A percentile compares a stretch with the other conserved stretches of the same genome.
Conservation (phyloP, 176 grass and related monocot species). For the Avena sativa region DNA sequence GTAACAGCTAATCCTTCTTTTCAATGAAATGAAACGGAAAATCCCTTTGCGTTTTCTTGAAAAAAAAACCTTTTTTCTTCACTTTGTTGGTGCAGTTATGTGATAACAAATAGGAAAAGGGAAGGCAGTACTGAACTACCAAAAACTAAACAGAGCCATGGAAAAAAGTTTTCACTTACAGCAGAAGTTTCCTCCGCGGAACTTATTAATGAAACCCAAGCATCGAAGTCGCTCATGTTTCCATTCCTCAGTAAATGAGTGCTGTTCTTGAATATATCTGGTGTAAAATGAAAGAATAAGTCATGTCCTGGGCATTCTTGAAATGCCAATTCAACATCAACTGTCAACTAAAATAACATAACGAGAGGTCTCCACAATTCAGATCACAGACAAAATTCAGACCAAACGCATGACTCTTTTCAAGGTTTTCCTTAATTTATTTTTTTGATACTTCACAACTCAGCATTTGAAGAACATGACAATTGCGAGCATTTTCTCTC, state of each 20-base stretch:
- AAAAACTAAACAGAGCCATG: conserved; percentile 27
- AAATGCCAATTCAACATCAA: conserved; percentile 32
- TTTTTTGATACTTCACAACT: no score
- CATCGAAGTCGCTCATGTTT: conserved; percentile 50
- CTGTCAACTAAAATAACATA: neutral
- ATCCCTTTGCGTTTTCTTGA: neutral
- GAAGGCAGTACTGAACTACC: conserved; percentile 14
- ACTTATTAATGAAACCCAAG: conserved; percentile 68
- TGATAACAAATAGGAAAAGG: conserved; percentile 19
- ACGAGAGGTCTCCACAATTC: neutral
- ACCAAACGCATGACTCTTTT: no score
- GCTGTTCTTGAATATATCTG: conserved; percentile 60
- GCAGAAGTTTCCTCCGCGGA: conserved; percentile 59
- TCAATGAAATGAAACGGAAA: no score
- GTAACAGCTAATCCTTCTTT: no score
- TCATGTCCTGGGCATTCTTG: conserved; percentile 19
- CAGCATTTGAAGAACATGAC: no score
- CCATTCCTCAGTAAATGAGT: conserved; percentile 46
- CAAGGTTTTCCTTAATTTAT: no score
- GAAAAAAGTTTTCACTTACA: conserved; percentile 54
- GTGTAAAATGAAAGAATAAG: conserved; percentile 29
- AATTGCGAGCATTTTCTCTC: no score
- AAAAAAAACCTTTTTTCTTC: conserved; percentile 19
- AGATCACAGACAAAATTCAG: neutral
- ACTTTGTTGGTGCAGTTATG: conserved; percentile 14